These are phyloP conservation scores for Xylariaceae sp. DNA, from an alignment of 2,329 filamentous ascomycete species.

Conservation along the genomic window DNA sequence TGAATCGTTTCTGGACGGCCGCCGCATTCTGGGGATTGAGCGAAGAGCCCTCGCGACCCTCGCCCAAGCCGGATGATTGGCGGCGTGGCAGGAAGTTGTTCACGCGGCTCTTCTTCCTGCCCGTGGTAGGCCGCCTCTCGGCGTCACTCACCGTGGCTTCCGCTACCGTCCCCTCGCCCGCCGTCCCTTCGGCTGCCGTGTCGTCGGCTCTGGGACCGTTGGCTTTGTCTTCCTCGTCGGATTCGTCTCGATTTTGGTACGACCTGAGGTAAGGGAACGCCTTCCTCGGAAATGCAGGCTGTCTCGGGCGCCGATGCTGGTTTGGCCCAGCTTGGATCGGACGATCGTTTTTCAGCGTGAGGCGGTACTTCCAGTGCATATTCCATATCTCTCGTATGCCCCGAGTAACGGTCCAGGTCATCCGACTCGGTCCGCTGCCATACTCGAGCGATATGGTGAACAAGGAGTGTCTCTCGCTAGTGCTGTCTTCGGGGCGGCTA, in stretches of 20 bases:
- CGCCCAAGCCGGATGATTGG: constrained; percentile 46
- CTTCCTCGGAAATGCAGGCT: constrained; percentile 84
- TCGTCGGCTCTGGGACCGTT: constrained; percentile 35
- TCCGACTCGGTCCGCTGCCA: constrained; percentile 87
- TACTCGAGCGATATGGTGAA: constrained; percentile 95
- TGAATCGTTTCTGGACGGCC: constrained; percentile 56
- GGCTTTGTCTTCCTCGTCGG: constrained; percentile 62
- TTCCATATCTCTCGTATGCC: constrained; percentile 88
- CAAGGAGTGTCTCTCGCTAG: constrained; percentile 67
- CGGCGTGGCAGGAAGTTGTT: constrained; percentile 49
- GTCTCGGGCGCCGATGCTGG: constrained; percentile 63
- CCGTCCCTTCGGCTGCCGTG: constrained; percentile 37
- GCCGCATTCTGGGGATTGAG: constrained; percentile 44
- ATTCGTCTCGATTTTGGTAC: constrained; percentile 70
- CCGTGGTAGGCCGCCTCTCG: constrained; percentile 44
- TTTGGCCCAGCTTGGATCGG: constrained; percentile 67
- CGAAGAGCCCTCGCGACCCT: constrained; percentile 40
- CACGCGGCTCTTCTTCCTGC: constrained; percentile 47
- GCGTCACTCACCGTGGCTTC: constrained; percentile 66
- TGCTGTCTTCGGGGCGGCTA: constrained; percentile 63
- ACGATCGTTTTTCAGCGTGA: constrained; percentile 77
- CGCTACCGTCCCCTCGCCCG: constrained; percentile 42
- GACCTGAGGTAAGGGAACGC: constrained; percentile 86
- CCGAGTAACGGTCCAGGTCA: constrained; percentile 92
- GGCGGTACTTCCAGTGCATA: constrained; percentile 87